A percentile compares a stretch with the other conserved stretches of the same genome.
Conservation (phyloP, 2,329 filamentous ascomycete genomes). For the Chrysoporthe deuterocubensis region DNA sequence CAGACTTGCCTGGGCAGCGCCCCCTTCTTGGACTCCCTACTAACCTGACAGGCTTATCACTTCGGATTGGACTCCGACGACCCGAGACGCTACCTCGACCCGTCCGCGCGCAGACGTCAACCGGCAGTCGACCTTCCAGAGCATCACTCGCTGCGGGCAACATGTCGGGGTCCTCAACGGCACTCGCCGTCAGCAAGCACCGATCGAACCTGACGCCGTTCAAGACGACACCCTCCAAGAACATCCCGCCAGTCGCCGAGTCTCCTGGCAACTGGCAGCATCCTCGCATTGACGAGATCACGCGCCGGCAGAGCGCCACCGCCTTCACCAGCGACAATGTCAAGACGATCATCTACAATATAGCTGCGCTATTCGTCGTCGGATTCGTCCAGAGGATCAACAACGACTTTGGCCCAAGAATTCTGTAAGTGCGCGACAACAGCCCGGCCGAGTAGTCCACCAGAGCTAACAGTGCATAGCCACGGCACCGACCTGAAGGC, state of each 20-base stretch:
- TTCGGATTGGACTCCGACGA: not conserved
- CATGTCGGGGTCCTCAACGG: constrained; percentile 39
- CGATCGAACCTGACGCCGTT: constrained; percentile 32
- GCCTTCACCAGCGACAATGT: constrained; percentile 81
- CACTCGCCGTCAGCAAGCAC: constrained; percentile 29
- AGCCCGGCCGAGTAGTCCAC: constrained; percentile 17
- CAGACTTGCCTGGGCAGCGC: constrained; percentile 20
- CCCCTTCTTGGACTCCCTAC: not conserved
- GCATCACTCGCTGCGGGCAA: constrained; percentile 15
- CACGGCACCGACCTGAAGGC: constrained; percentile 38
- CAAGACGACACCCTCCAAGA: constrained; percentile 36
- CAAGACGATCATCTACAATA: constrained; percentile 70
- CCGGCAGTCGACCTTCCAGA: not conserved
- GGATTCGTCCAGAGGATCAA: constrained; percentile 44
- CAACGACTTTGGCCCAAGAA: constrained; percentile 40
- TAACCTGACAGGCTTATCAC: constrained; percentile 15
- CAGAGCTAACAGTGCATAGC: constrained; percentile 35
- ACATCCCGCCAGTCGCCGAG: constrained; percentile 43
- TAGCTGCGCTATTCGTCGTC: constrained; percentile 45
- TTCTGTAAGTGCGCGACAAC: constrained; percentile 41
- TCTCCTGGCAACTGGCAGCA: constrained; percentile 88
- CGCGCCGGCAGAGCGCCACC: constrained; percentile 75
- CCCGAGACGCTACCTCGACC: not conserved
- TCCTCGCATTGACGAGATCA: constrained; percentile 85
- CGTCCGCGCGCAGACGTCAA: not conserved